A percentile compares a stretch with the other conserved stretches of the same genome.
Conservation (phyloP, 768 basidiomycete species). For the Tubosaeta sp. region DNA sequence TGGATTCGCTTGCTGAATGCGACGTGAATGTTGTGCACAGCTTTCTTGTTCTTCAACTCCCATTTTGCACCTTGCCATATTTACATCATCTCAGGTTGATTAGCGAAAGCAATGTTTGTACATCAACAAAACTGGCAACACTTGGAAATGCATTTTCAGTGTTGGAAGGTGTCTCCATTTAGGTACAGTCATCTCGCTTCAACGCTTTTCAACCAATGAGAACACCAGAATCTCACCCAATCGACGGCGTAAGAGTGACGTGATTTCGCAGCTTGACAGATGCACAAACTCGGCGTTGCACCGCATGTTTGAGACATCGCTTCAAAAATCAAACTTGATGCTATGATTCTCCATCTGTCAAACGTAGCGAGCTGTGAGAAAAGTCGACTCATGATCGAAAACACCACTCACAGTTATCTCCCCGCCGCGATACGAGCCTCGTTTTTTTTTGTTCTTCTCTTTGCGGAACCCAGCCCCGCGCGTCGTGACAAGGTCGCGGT, state of each 20-base stretch:
- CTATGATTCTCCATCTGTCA: conserved; percentile 75
- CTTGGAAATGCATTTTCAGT: too few species aligned
- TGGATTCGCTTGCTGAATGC: conserved; percentile 41
- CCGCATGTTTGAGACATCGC: not conserved
- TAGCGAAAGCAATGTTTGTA: not conserved
- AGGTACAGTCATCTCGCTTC: too few species aligned
- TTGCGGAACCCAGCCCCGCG: conserved; percentile 94
- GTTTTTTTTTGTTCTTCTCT: conserved; percentile 99
- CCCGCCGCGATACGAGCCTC: conserved; percentile 90
- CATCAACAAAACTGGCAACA: too few species aligned
- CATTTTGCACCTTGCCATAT: too few species aligned
- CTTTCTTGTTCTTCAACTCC: too few species aligned
- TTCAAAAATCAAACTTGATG: conserved; percentile 67
- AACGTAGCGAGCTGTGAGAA: conserved; percentile 1
- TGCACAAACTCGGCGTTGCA: not conserved
- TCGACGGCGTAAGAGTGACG: too few species aligned
- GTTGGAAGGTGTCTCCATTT: too few species aligned
- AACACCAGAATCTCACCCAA: too few species aligned
- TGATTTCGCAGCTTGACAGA: too few species aligned
- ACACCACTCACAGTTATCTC: conserved; percentile 76
- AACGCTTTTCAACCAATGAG: too few species aligned
- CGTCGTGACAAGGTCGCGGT: conserved; percentile 86
- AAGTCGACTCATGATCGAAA: not conserved
- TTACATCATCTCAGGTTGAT: too few species aligned
- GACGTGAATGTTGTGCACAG: conserved; percentile 3